phyloP scores from a whole-genome alignment of 148 eudicot genomes.

The Vaccinium myrtillus region DNA sequence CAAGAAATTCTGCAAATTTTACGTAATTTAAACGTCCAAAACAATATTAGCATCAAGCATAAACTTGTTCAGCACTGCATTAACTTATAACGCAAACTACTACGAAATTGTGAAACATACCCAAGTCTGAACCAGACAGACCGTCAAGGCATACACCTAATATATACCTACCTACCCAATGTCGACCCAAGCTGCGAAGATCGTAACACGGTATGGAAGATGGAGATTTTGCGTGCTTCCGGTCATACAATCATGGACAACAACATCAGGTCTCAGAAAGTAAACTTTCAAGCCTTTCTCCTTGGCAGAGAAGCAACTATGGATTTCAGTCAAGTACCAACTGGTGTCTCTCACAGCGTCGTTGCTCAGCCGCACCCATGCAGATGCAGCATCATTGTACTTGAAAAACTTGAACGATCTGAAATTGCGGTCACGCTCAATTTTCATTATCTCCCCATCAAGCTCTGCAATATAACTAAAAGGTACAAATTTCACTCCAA shows the following conservation, averaged over 20 bases:
- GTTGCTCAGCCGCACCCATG: neutral
- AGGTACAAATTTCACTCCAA: too few species aligned
- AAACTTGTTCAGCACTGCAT: too few species aligned
- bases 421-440: neutral
- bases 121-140: too few species aligned
- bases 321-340: neutral
- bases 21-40: too few species aligned
- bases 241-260: neutral
- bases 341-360: neutral
- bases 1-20: too few species aligned
- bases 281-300: neutral
- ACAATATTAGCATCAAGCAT: too few species aligned
- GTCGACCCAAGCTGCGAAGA: neutral
- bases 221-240: neutral
- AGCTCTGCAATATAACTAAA: neutral
- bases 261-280: neutral
- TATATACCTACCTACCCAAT: neutral
- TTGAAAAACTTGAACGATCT: neutral
- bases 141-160: too few species aligned
- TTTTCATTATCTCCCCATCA: neutral
- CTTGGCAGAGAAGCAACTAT: neutral
- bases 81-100: too few species aligned
- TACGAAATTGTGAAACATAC: too few species aligned
- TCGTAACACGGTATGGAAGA: neutral
- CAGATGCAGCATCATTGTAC: neutral